Conservation (phyloP, 805 yeast genomes). For the Sungouiella blattae region DNA sequence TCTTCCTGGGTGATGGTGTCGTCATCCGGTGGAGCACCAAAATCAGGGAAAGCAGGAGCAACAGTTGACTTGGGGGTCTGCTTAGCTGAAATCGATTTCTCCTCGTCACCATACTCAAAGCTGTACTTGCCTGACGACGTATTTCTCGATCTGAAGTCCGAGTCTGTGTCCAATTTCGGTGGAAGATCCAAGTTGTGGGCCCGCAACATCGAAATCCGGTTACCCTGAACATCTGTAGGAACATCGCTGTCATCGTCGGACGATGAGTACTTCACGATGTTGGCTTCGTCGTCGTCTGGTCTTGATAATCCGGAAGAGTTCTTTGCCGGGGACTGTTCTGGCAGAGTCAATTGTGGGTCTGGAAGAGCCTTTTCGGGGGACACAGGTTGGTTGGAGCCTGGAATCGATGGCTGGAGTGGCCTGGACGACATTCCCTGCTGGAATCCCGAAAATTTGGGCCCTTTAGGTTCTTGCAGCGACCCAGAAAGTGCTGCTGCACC, state of each 20-base stretch:
- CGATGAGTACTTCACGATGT: conserved; percentile 33
- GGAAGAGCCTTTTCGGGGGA: not conserved
- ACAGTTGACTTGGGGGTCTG: conserved; percentile 9
- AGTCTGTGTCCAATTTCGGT: conserved; percentile 14
- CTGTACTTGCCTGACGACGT: conserved; percentile 27
- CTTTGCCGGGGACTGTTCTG: no score
- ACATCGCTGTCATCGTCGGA: conserved; percentile 30
- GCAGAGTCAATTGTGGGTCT: no score
- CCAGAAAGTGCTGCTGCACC: no score
- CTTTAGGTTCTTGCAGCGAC: not conserved
- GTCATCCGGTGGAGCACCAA: not conserved
- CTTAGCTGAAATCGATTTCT: conserved; percentile 26
- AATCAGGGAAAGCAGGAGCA: conserved; percentile 1
- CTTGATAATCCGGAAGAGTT: no score
- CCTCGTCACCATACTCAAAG: conserved; percentile 41
- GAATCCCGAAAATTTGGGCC: no score
- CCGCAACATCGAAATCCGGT: conserved; percentile 30
- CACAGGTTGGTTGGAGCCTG: not conserved
- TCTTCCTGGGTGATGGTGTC: not conserved
- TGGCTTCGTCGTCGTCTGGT: conserved; percentile 25
- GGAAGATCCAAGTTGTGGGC: conserved; percentile 27
- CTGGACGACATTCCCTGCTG: not conserved
- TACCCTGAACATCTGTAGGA: conserved; percentile 17
- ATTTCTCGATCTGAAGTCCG: conserved; percentile 12
- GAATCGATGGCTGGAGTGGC: not conserved